Evolutionary conservation across 768 basidiomycete species (phyloP), one percentile per base, ranked within the genome.

Genomic region (Tulasnella sp.): DNA sequence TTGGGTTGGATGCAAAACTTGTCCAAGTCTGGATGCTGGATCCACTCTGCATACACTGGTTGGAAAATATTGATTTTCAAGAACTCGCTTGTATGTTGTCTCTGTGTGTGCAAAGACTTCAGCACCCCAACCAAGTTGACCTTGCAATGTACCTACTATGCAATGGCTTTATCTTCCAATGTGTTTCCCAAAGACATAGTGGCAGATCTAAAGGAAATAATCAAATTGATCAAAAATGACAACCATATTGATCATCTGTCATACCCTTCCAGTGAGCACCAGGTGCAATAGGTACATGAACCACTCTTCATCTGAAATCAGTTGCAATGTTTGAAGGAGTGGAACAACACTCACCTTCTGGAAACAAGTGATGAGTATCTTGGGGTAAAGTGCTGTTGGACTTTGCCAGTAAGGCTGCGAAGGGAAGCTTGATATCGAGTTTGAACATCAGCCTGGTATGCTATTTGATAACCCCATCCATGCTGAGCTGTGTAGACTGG

Each of bases 1-100:
- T 92, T 94, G 93, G 11, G 12, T 42, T 3, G 79, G 79, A 75
- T 80, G 79, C 0, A 80, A 46, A 11, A 73, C 72, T 11, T 73
- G 79, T 16, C 79, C 79, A 54, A 28, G 14, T 28, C 74, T 46
- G 40, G 72, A 80, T 24, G 28, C n/a, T 50, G 79, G 79, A 28
- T 74, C 24, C 8, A 80, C 72, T 20, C 3, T 48, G 22, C 69
- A 73, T 18, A 48, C 22, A 14, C 44, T 50, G 14, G 79, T 80
- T n/a, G 79, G 72, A 34, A 80, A 80, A 14, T 11, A 54, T 3
- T 31, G 18, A 3, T 75, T 42, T 14, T 31, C 44, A 31, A 28
- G n/a, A 20, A 80, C 40, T 3, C 79, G 18, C 48, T 58, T 69
- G 34, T 74, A 80, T 7, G 54, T 28, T 37, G 18, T 28, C 5